Conservation (phyloP, 352 stramenopile species). For the Halophytophthora batemanensis region DNA sequence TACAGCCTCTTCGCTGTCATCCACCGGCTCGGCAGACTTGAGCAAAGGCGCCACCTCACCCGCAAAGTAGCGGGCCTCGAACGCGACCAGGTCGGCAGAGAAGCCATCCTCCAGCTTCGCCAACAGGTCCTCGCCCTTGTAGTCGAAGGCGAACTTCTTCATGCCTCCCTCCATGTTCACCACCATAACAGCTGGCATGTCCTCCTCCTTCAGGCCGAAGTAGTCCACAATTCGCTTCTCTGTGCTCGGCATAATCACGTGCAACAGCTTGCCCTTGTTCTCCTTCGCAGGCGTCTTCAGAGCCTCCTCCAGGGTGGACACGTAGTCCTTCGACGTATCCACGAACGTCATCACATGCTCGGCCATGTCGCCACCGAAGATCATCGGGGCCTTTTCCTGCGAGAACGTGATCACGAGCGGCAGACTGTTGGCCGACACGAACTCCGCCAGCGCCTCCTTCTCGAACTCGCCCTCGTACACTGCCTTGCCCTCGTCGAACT, state of each 20-base stretch:
- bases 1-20: conserved; percentile 87
- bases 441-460: conserved; percentile 53
- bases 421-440: conserved; percentile 80
- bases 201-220: conserved; percentile 88
- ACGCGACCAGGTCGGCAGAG: conserved; percentile 52
- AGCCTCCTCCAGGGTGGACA: conserved; percentile 47
- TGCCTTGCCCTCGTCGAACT: conserved; percentile 85
- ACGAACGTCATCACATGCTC: conserved; percentile 89
- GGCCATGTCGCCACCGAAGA: conserved; percentile 87
- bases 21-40: conserved; percentile 90
- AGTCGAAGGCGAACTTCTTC: conserved; percentile 91
- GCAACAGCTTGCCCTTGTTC: conserved; percentile 88
- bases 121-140: conserved; percentile 72
- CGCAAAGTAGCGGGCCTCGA: conserved; percentile 83
- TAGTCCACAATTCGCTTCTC: conserved; percentile 92
- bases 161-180: conserved; percentile 91
- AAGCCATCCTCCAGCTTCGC: conserved; percentile 58
- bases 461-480: conserved; percentile 76
- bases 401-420: conserved; percentile 90
- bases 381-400: conserved; percentile 87
- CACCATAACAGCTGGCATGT: conserved; percentile 85
- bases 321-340: conserved; percentile 67
- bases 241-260: conserved; percentile 84
- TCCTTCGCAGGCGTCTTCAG: conserved; percentile 61
- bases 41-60: conserved; percentile 87